Evolutionary conservation across 164 flowering plant species (phyloP), one percentile per base, ranked within the genome.

Genomic region (Houttuynia cordata): DNA sequence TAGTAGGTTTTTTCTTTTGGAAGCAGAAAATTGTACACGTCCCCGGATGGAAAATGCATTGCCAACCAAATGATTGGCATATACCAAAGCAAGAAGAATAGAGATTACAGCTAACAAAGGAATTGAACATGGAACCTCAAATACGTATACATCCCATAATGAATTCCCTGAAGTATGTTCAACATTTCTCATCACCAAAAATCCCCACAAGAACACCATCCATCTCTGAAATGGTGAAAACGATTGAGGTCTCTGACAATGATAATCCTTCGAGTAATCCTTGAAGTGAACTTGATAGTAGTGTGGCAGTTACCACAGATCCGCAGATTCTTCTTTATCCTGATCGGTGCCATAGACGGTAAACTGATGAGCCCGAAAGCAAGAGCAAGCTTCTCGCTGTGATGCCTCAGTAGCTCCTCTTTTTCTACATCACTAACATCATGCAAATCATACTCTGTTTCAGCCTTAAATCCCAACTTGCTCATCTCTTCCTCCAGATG

Each of bases 321-420:
- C 41, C 89, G 71, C 23, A 87, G 82, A 62, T 89, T 92, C 68
- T 88, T 85, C 81, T 82, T 83, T 53, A 91, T 87, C 61, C 85
- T 78, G 40, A 92, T 76, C 51, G 89, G 83, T 20, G 67, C 80
- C 52, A 67, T 64, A 39, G 66, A 56, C 57, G 87, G 84, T 51
- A 81, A 67, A 62, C 78, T 68, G 73, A 88, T 76, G 22, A 88
- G 68, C 23, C 84, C 91, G 61, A 75, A 85, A n/a, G 81, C 65
- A 58, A 87, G 75, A 23, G 95, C 93, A 24, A 87, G 80, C 77
- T 88, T 92, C 79, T 92, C 92, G 62, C 96, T 87, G 51, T 83
- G 95, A 71, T 80, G 85, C 69, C 74, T 75, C 67, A 92, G 66
- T 57, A 86, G 79, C 52, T 77, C 82, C 63, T 74, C 69, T 70